A percentile compares a stretch with the other conserved stretches of the same genome.
These are phyloP conservation scores for Cladophialophora yegresii DNA, from an alignment of 2,329 filamentous ascomycete genomes.

Conservation along the genomic window DNA sequence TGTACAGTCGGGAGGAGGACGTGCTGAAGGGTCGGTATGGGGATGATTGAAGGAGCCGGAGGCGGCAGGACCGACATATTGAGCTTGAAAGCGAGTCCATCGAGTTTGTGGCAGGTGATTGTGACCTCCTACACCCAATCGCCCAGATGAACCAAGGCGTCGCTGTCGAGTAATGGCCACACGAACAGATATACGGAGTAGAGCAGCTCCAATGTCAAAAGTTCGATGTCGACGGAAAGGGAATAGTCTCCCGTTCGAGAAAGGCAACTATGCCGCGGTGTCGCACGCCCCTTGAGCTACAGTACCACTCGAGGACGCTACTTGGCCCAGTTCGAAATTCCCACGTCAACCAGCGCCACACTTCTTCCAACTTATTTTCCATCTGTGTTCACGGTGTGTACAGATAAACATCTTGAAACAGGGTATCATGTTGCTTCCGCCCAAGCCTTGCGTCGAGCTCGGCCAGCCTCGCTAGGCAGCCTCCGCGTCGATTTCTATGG, in stretches of 20 bases:
- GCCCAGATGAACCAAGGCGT: background rate
- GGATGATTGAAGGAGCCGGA: conserved; percentile 28
- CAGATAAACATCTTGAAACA: too few species aligned
- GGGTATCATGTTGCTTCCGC: background rate
- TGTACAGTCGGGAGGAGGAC: conserved; percentile 47
- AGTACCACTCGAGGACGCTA: background rate
- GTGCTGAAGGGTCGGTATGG: conserved; percentile 50
- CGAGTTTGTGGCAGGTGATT: background rate
- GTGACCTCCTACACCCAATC: background rate
- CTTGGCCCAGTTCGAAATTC: background rate
- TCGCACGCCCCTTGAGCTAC: background rate
- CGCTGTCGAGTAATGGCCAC: background rate
- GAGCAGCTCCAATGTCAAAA: background rate
- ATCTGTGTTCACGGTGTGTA: background rate
- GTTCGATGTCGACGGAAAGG: background rate
- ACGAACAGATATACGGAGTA: background rate
- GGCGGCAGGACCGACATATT: conserved; percentile 34
- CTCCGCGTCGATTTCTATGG: background rate
- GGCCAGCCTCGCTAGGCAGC: background rate
- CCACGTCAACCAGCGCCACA: background rate
- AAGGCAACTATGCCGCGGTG: background rate
- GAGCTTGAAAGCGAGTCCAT: conserved; percentile 20
- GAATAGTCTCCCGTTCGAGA: background rate
- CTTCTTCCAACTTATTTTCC: background rate
- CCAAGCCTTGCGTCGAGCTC: background rate